phyloP scores from a whole-genome alignment of 352 stramenopile species.

The Thraustotheca clavata region DNA sequence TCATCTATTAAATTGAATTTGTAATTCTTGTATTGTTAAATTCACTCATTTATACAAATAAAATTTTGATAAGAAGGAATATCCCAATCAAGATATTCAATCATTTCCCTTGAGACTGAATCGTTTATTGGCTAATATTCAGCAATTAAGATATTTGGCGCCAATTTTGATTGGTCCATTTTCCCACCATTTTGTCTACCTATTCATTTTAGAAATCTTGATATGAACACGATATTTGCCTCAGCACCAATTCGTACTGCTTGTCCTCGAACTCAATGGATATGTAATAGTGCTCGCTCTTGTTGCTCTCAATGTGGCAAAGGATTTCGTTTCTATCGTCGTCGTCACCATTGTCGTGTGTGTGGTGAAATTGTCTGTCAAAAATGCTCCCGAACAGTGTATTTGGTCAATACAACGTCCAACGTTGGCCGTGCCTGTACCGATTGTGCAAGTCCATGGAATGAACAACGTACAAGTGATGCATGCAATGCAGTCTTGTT shows the following conservation, averaged over 20 bases:
- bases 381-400: slow-evolving; percentile 39
- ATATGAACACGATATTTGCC: not conserved
- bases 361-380: slow-evolving; percentile 61
- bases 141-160: too few species aligned
- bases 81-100: too few species aligned
- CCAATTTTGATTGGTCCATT: too few species aligned
- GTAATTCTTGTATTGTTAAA: too few species aligned
- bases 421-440: not conserved
- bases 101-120: too few species aligned
- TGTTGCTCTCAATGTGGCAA: slow-evolving; percentile 48
- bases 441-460: not conserved
- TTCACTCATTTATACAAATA: too few species aligned
- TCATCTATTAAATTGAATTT: too few species aligned
- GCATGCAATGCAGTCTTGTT: too few species aligned
- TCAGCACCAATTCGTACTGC: not conserved
- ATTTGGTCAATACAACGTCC: not conserved
- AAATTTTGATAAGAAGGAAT: too few species aligned
- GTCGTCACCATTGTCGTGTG: slow-evolving; percentile 65
- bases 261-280: slow-evolving; percentile 25
- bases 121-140: too few species aligned
- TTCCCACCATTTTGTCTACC: not conserved
- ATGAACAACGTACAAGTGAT: too few species aligned
- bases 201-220: not conserved
- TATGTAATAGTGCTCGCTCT: slow-evolving; percentile 40
- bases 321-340: slow-evolving; percentile 41